Conservation (phyloP, 176 grass and related monocot species). For the Carex pumila region DNA sequence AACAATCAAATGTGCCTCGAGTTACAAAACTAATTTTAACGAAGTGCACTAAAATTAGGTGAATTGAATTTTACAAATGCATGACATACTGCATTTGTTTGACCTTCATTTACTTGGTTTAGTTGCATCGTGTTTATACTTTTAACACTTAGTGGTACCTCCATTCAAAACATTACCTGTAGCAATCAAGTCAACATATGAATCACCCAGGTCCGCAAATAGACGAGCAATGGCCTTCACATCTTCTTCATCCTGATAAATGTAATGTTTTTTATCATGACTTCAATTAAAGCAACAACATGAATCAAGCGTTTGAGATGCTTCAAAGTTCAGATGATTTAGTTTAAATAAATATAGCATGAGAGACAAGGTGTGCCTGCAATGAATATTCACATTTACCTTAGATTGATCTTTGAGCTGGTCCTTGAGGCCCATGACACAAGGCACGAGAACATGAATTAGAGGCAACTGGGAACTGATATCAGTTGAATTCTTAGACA, state of each 20-base stretch:
- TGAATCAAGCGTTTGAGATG: not conserved
- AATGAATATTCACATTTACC: conserved; percentile 31
- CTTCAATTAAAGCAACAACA: not conserved
- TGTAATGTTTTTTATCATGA: not conserved
- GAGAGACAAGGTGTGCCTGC: not conserved
- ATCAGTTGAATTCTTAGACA: conserved; percentile 56
- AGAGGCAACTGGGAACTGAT: conserved; percentile 60
- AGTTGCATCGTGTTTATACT: not conserved
- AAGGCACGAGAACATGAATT: conserved; percentile 81
- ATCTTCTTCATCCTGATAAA: conserved; percentile 92
- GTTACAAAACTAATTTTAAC: not conserved
- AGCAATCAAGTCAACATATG: conserved; percentile 97
- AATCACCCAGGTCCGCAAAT: conserved; percentile 98
- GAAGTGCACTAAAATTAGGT: not conserved
- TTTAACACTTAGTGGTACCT: not conserved
- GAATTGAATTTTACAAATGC: not conserved
- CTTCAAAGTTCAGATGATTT: not conserved
- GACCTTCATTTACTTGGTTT: conserved; percentile 8
- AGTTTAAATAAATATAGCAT: not conserved
- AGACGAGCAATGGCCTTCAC: conserved; percentile 97
- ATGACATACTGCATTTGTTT: not conserved
- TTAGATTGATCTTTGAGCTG: conserved; percentile 82
- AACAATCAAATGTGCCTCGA: conserved; percentile 13
- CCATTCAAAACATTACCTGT: conserved; percentile 42
- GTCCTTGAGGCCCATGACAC: conserved; percentile 85